Conservation (phyloP, 2,329 filamentous ascomycete species). For the Talaromyces sp. region DNA sequence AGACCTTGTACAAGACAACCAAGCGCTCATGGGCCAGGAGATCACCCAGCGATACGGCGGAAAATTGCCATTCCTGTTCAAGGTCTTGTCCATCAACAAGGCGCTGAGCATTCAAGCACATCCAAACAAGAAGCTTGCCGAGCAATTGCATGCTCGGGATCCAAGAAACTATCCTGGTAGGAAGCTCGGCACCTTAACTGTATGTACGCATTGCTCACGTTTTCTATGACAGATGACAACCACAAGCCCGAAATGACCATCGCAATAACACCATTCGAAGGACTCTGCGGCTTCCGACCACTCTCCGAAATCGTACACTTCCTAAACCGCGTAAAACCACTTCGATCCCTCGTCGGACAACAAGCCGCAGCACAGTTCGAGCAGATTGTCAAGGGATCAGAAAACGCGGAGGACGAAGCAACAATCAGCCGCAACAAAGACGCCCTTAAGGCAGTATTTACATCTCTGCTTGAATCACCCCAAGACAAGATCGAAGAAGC, state of each 20-base stretch:
- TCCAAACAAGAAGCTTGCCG: slow-evolving; percentile 90
- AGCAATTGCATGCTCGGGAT: slow-evolving; percentile 80
- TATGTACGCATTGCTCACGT: neutral
- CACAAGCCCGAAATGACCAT: slow-evolving; percentile 99
- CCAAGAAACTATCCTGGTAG: slow-evolving; percentile 82
- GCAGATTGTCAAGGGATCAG: slow-evolving; percentile 56
- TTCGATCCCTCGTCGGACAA: slow-evolving; percentile 64
- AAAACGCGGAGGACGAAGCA: slow-evolving; percentile 47
- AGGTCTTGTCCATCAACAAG: slow-evolving; percentile 93
- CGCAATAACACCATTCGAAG: slow-evolving; percentile 93
- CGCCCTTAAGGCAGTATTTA: slow-evolving; percentile 72
- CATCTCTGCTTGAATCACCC: slow-evolving; percentile 74
- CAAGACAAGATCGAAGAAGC: slow-evolving; percentile 64
- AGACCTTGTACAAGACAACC: slow-evolving; percentile 83
- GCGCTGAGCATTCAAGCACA: slow-evolving; percentile 97
- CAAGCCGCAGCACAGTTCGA: slow-evolving; percentile 55
- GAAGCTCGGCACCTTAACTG: slow-evolving; percentile 17
- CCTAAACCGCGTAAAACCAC: slow-evolving; percentile 62
- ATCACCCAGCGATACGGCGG: slow-evolving; percentile 72
- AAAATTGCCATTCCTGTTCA: slow-evolving; percentile 95
- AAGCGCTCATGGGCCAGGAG: slow-evolving; percentile 71
- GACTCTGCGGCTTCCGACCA: slow-evolving; percentile 91
- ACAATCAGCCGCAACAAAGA: slow-evolving; percentile 68
- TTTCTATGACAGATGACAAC: slow-evolving; percentile 69
- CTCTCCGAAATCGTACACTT: slow-evolving; percentile 85